Conservation (phyloP, 257 asterid genomes). For the Solanum sitiens region DNA sequence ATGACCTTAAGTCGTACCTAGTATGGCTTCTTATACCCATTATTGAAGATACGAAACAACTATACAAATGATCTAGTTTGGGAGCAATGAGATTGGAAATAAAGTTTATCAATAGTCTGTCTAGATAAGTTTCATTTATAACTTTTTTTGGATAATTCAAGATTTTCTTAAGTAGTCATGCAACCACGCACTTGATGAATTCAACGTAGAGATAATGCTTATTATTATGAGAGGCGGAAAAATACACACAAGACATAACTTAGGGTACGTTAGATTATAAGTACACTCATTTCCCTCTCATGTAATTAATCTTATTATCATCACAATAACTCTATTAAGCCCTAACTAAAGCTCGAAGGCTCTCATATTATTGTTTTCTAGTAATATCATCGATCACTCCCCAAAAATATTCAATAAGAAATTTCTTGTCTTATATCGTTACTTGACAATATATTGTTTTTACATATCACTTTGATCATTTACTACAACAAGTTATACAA, state of each 20-base stretch:
- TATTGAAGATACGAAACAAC: too few species aligned
- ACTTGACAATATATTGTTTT: too few species aligned
- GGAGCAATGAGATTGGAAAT: background rate
- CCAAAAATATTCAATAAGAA: background rate
- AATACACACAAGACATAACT: background rate
- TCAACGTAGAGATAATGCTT: background rate
- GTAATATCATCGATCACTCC: too few species aligned
- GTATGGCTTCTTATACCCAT: too few species aligned
- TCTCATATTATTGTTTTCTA: background rate
- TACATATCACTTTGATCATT: background rate
- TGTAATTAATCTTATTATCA: too few species aligned
- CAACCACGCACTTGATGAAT: background rate
- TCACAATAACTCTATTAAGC: too few species aligned
- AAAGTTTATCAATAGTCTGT: background rate
- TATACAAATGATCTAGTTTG: background rate
- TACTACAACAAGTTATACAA: background rate
- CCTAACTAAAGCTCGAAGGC: too few species aligned
- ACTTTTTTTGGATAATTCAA: too few species aligned
- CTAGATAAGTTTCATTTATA: background rate
- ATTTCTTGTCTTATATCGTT: background rate
- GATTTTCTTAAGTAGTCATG: background rate
- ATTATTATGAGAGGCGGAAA: background rate
- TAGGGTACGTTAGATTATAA: background rate
- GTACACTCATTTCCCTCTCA: background rate
- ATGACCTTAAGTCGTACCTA: too few species aligned